Evolutionary conservation across 139 green algal species (phyloP).

Genomic region (Ostreobium quekettii): DNA sequence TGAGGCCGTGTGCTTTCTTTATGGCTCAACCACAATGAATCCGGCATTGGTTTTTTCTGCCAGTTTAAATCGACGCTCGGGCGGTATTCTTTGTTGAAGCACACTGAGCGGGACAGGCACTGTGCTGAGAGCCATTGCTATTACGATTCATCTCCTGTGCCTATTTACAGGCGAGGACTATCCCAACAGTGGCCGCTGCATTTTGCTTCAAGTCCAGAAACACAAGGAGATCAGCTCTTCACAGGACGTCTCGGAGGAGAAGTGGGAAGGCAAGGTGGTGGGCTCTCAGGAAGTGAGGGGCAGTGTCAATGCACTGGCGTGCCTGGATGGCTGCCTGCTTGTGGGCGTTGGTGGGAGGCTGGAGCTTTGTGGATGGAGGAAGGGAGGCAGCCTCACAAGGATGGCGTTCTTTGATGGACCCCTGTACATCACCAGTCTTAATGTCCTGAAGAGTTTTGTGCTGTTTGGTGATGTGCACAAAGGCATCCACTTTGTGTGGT

Average conservation of each 20-base stretch:
- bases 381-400: neutral
- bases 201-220: constrained; percentile 8
- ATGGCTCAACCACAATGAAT: no score
- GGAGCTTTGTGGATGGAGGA: constrained; percentile 19
- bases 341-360: constrained; percentile 10
- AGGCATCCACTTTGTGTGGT: constrained; percentile 20
- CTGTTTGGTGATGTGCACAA: constrained; percentile 18
- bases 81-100: no score
- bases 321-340: constrained; percentile 11
- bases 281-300: constrained; percentile 12
- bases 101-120: no score
- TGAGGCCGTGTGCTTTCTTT: no score
- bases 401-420: constrained; percentile 18
- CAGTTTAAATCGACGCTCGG: no score
- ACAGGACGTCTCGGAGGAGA: neutral
- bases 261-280: neutral
- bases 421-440: constrained; percentile 12
- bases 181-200: constrained; percentile 2
- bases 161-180: constrained; percentile 21
- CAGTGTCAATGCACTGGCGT: neutral
- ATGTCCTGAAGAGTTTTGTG: constrained; percentile 21
- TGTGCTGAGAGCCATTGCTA: no score
- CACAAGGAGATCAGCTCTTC: neutral
- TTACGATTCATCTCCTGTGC: no score
- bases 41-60: no score